Base-by-base conservation (phyloP, 371 early-diverging fungal genomes). In the Rhizopus arrhizus region DNA sequence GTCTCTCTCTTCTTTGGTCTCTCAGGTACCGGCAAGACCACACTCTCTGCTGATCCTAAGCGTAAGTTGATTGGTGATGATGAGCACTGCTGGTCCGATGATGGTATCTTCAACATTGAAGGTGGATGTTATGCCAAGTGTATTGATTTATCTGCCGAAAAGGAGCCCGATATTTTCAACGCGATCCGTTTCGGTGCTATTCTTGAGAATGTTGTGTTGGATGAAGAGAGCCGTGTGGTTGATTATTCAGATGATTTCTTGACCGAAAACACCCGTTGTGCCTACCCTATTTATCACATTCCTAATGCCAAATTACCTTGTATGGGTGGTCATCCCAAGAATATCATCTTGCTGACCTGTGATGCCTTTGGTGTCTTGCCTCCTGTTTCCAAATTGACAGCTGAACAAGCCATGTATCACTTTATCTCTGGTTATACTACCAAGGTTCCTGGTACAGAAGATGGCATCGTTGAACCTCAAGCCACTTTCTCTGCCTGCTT, bases 71-170 rank as follows among this genome's bases (percentile, higher is more conserved):
- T 98, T 74, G 98, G 98, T 77, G 98, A 98, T 78, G 98, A 98
- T 75, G 98, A 98, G 80, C 98, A 98, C 81, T 96, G 97, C 82
- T 98, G 98, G 97, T 89, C 90, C 29, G 94, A 96, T 64, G 82
- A 90, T 51, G 97, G 97, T 65, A 81, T 96, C 59, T 98, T 98
- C 90, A 97, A 93, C 79, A 96, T 98, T 70, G 98, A 98, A 83
- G 98, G 98, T 61, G 98, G 98, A 31, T 98, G 98, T 80, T 98
- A 98, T 72, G 98, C 98, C 71, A 98, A 98, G 80, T 89, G 91
- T 74, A 94, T 98, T 66, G 95, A 94, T 66, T 81, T 98, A 41
- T 93, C 93, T 5, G 88, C 86, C 45, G 96, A 94, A 69, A 97
- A 96, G 87, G 98, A 98, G 70, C 98, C 98, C 60, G 98, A 97